phyloP scores from a whole-genome alignment of 768 basidiomycete species.

The Termitomyces sp. region DNA sequence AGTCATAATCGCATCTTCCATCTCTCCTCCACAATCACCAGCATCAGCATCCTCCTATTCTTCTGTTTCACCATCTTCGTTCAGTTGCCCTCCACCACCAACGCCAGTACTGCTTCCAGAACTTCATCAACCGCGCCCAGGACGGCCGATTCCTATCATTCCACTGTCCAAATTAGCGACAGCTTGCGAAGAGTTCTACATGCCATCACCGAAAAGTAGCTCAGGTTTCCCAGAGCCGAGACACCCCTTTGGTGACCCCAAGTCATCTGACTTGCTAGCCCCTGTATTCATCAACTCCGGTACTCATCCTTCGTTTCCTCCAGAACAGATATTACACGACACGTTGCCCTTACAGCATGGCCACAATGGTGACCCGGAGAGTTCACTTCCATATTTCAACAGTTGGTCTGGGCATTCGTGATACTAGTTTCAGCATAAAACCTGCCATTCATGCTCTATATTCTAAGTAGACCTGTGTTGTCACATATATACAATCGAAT shows the following conservation, averaged over 20 bases:
- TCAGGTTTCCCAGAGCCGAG: neutral
- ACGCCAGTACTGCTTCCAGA: constrained; percentile 20
- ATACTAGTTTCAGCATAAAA: constrained; percentile 8
- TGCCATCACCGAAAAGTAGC: neutral
- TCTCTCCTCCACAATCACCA: constrained; percentile 14
- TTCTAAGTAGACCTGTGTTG: neutral
- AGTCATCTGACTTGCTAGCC: constrained; percentile 11
- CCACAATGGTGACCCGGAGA: neutral
- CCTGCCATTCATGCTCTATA: neutral
- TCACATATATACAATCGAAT: neutral
- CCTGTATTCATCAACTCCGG: constrained; percentile 17
- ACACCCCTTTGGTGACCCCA: neutral
- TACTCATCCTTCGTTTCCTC: constrained; percentile 4
- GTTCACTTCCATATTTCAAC: neutral
- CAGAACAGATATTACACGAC: neutral
- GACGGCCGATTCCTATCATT: constrained; percentile 41
- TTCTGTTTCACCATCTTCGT: constrained; percentile 9
- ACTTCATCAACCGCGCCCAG: constrained; percentile 44
- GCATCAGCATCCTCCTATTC: constrained; percentile 20
- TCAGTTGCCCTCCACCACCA: constrained; percentile 11
- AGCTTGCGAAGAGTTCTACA: constrained; percentile 28
- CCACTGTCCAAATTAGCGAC: constrained; percentile 38
- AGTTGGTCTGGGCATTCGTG: constrained; percentile 1
- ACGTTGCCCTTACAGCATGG: neutral
- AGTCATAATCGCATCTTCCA: constrained; percentile 12